Conservation (phyloP, 1,139 yeast genomes). For the Diutina sp. region DNA sequence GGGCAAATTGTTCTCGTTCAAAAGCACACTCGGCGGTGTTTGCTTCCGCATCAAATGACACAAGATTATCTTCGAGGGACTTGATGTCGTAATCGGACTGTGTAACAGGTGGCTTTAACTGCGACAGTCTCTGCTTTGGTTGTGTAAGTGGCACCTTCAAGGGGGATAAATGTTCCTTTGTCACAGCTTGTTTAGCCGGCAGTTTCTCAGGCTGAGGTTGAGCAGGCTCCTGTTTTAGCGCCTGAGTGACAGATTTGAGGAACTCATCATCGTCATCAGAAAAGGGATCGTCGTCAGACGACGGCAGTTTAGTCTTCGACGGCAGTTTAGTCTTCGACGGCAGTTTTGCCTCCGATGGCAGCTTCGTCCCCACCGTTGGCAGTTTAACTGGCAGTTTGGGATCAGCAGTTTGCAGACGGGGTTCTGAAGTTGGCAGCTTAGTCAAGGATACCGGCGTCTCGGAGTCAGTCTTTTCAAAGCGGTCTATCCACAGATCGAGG, state of each 20-base stretch:
- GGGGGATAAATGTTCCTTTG: neutral
- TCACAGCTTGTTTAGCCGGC: neutral
- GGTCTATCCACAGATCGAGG: neutral
- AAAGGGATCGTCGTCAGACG: neutral
- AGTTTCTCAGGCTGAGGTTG: neutral
- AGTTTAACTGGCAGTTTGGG: no score
- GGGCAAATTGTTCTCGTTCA: neutral
- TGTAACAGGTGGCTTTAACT: neutral
- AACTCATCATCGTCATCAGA: conserved; percentile 1
- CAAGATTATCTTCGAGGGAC: neutral
- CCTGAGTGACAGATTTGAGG: neutral
- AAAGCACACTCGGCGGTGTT: neutral
- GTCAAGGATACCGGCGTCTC: neutral
- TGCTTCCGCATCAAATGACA: neutral
- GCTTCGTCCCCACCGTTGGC: no score
- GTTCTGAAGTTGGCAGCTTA: neutral
- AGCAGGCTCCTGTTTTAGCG: neutral
- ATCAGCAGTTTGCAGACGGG: no score
- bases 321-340: neutral
- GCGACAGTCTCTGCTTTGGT: neutral
- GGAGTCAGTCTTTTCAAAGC: neutral
- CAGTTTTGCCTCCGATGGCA: neutral
- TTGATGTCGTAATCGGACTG: neutral
- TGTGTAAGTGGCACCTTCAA: neutral
- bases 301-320: neutral